These are phyloP conservation scores for Dactylella cylindrospora DNA, from an alignment of 2,329 filamentous ascomycete species.

Conservation along the genomic window DNA sequence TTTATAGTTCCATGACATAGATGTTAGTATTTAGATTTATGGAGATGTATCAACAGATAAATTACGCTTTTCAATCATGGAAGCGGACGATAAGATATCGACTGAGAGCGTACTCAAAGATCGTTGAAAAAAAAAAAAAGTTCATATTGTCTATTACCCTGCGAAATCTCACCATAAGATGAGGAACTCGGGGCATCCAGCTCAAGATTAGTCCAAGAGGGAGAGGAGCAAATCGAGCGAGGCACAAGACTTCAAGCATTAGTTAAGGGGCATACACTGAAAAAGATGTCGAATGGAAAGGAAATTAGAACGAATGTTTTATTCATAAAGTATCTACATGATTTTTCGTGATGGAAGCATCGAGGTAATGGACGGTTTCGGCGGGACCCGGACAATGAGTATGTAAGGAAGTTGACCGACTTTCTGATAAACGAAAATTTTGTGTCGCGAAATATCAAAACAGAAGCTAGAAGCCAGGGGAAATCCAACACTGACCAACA, in stretches of 20 bases:
- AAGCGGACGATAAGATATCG: constrained; percentile 12
- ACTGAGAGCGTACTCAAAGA: constrained; percentile 44
- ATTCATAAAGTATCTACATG: neutral
- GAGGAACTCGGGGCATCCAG: constrained; percentile 28
- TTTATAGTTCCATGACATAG: no score
- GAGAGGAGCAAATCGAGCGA: constrained; percentile 39
- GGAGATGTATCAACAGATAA: constrained; percentile 42
- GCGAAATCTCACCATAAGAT: neutral
- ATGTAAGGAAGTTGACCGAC: no score
- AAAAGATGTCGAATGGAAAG: neutral
- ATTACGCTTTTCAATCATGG: constrained; percentile 44
- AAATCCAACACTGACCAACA: no score
- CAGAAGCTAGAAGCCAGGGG: no score
- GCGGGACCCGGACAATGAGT: no score
- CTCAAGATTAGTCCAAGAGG: constrained; percentile 43
- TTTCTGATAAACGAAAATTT: no score
- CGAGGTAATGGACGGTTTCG: neutral
- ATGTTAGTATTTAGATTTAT: neutral
- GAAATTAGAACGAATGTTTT: no score
- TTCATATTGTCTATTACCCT: constrained; percentile 44
- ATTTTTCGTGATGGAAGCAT: neutral
- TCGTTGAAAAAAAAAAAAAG: constrained; percentile 37
- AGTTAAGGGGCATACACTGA: neutral
- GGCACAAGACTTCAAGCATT: constrained; percentile 39
- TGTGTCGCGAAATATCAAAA: no score